A percentile compares a stretch with the other conserved stretches of the same genome.
Evolutionary conservation across 371 early-diverging fungal genomes (phyloP).

Genomic region (Syncephalastrum contaminatum): DNA sequence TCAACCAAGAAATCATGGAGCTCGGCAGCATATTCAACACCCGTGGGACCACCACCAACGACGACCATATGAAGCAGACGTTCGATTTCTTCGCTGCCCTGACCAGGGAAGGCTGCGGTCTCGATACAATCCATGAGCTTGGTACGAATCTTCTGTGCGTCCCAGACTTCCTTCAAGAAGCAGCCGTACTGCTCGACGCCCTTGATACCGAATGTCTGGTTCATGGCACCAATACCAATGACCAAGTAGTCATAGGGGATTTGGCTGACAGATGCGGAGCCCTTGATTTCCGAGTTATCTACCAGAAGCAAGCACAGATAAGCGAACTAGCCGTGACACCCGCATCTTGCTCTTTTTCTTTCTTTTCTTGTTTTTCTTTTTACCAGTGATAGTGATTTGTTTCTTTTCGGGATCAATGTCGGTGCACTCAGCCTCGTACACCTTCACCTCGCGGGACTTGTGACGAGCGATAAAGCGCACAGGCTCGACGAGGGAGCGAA

Average conservation of each 20-base stretch:
- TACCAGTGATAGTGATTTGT: conserved; percentile 68
- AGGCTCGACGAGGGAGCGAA: conserved; percentile 82
- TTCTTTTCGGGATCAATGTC: conserved; percentile 79
- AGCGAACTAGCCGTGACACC: neutral
- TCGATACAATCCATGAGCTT: conserved; percentile 89
- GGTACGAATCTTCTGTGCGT: conserved; percentile 87
- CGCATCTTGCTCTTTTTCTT: neutral
- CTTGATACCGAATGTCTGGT: conserved; percentile 87
- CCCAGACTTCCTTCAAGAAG: conserved; percentile 87
- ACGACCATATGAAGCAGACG: conserved; percentile 93
- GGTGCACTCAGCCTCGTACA: conserved; percentile 86
- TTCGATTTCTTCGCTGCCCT: conserved; percentile 73
- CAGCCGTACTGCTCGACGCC: conserved; percentile 86
- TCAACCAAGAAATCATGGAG: conserved; percentile 89
- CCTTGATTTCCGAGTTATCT: conserved; percentile 77
- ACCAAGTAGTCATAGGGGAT: conserved; percentile 88
- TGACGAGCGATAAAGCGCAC: conserved; percentile 84
- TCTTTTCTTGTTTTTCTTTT: conserved; percentile 22
- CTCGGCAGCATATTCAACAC: conserved; percentile 95
- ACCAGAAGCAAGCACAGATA: conserved; percentile 11
- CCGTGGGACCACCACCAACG: conserved; percentile 97
- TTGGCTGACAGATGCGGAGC: conserved; percentile 51
- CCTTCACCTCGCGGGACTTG: conserved; percentile 80
- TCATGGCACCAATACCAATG: conserved; percentile 86
- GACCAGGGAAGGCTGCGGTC: conserved; percentile 83